Conservation (phyloP, 2,329 filamentous ascomycete genomes). For the Clarireedia homoeocarpa region DNA sequence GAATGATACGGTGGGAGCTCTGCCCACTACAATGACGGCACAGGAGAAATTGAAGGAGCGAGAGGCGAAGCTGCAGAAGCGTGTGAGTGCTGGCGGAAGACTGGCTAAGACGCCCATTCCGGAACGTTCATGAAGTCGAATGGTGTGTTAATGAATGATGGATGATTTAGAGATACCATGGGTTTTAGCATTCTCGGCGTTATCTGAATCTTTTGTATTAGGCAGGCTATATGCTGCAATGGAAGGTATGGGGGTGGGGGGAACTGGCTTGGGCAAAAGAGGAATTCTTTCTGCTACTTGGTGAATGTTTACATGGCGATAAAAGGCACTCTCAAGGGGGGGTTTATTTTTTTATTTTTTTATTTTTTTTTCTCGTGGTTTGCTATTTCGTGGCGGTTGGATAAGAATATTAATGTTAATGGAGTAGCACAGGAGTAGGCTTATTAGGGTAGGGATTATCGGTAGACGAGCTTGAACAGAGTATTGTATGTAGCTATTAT, state of each 20-base stretch:
- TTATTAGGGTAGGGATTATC: no score
- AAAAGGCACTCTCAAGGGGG: neutral
- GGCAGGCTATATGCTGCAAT: neutral
- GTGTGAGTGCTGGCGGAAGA: conserved; percentile 68
- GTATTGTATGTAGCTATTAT: no score
- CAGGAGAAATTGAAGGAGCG: conserved; percentile 53
- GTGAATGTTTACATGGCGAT: neutral
- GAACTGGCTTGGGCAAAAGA: neutral
- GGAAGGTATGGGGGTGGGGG: neutral
- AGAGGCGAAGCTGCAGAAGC: conserved; percentile 66
- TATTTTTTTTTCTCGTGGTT: neutral
- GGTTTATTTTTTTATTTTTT: no score
- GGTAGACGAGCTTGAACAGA: no score
- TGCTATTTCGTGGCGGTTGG: no score
- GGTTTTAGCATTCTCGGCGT: conserved; percentile 27
- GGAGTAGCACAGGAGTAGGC: no score
- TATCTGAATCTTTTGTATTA: conserved; percentile 11
- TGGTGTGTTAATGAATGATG: conserved; percentile 22
- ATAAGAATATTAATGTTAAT: no score
- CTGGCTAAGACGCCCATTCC: conserved; percentile 41
- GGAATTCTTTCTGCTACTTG: neutral
- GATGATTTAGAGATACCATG: conserved; percentile 28
- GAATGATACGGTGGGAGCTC: conserved; percentile 51
- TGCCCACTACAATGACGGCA: conserved; percentile 43
- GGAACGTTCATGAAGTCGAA: conserved; percentile 20